These are phyloP conservation scores for Juncus effusus DNA, from an alignment of 176 grass and related monocot genomes.

Conservation along the genomic window DNA sequence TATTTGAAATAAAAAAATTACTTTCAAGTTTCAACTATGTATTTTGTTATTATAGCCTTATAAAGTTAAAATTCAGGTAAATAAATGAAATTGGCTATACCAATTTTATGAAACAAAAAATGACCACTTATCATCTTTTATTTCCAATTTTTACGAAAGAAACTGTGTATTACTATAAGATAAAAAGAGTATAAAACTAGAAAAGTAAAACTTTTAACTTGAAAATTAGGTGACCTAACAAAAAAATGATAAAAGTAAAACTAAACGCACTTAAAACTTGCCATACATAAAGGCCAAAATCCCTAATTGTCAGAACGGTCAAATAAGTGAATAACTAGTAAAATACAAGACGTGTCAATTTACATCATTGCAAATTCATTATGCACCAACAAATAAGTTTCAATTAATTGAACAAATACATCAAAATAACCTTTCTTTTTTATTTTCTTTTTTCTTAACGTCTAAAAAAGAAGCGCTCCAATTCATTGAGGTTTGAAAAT, in stretches of 20 bases:
- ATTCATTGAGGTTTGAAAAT: no score
- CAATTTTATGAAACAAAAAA: constrained; percentile 3
- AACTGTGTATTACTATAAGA: no score
- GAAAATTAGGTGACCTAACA: constrained; percentile 25
- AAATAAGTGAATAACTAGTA: constrained; percentile 14
- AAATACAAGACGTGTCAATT: no score
- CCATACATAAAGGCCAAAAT: not conserved
- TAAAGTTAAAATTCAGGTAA: constrained; percentile 20
- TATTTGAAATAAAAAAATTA: not conserved
- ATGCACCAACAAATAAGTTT: no score
- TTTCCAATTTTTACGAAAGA: constrained; percentile 2
- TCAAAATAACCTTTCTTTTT: no score
- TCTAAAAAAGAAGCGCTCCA: no score
- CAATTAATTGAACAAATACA: no score
- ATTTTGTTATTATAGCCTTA: not conserved
- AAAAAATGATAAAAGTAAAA: constrained; percentile 21
- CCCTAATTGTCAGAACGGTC: not conserved
- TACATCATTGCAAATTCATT: no score
- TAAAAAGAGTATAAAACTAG: not conserved
- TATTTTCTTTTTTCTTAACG: no score
- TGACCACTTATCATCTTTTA: constrained; percentile 15
- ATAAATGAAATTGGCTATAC: constrained; percentile 15
- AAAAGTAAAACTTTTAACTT: constrained; percentile 4
- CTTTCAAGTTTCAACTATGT: no score
- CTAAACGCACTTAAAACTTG: no score